Percentiles rank a stretch among this genome's conserved stretches.
phyloP scores from a whole-genome alignment of 352 stramenopile species.

The Plasmopara muralis region DNA sequence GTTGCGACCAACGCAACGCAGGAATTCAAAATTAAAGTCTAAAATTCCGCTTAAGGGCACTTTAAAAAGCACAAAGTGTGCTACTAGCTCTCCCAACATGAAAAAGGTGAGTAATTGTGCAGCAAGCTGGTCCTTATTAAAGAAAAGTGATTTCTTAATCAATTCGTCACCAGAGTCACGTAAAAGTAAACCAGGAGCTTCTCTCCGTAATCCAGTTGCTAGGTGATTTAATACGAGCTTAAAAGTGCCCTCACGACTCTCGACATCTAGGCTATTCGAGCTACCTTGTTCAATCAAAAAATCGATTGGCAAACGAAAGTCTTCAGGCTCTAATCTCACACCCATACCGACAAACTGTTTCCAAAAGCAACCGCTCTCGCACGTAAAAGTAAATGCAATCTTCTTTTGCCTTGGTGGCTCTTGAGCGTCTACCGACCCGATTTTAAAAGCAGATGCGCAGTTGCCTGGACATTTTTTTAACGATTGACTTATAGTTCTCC shows the following conservation, averaged over 20 bases:
- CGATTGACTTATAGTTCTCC: slow-evolving; percentile 31
- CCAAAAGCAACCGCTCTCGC: slow-evolving; percentile 30
- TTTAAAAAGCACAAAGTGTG: slow-evolving; percentile 46
- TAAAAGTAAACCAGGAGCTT: slow-evolving; percentile 31
- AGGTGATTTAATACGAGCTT: slow-evolving; percentile 39
- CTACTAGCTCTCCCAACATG: slow-evolving; percentile 55
- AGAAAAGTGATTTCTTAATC: not conserved
- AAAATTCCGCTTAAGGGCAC: slow-evolving; percentile 44
- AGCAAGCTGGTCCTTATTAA: slow-evolving; percentile 16
- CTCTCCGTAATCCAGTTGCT: slow-evolving; percentile 22
- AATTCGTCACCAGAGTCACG: slow-evolving; percentile 1
- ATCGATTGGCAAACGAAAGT: slow-evolving; percentile 39
- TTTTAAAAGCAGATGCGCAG: slow-evolving; percentile 3
- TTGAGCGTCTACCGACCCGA: slow-evolving; percentile 2
- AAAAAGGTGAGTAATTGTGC: slow-evolving; percentile 40
- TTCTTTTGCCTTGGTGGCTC: slow-evolving; percentile 16
- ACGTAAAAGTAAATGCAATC: slow-evolving; percentile 35
- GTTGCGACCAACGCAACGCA: slow-evolving; percentile 32
- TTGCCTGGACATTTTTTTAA: slow-evolving; percentile 14
- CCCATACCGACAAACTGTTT: slow-evolving; percentile 43
- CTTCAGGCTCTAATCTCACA: slow-evolving; percentile 27
- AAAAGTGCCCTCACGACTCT: slow-evolving; percentile 21
- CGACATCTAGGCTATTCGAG: slow-evolving; percentile 5
- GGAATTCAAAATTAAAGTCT: slow-evolving; percentile 49
- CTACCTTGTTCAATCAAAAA: slow-evolving; percentile 26